A percentile compares a stretch with the other conserved stretches of the same genome.
Conservation (phyloP, 108 stramenopile genomes). For the Craspedostauros australis region DNA sequence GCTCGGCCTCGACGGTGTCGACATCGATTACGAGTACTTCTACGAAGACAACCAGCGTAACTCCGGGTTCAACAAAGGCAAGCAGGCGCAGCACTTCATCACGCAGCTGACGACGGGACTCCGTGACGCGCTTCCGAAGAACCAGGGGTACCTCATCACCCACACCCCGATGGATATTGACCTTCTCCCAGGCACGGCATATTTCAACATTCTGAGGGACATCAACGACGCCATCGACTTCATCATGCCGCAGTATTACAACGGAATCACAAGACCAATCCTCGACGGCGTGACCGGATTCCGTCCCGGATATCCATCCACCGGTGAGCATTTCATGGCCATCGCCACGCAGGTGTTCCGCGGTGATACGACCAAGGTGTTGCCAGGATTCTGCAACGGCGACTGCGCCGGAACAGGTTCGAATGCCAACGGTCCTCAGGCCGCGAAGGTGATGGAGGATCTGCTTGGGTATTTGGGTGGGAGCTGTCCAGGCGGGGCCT, state of each 20-base stretch:
- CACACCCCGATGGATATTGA: constrained; percentile 64
- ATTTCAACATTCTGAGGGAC: constrained; percentile 37
- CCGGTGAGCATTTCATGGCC: constrained; percentile 21
- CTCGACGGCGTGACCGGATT: constrained; percentile 26
- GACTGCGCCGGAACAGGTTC: constrained; percentile 33
- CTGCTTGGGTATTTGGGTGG: no score
- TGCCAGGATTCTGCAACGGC: constrained; percentile 52
- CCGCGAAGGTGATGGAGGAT: constrained; percentile 24
- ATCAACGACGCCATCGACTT: constrained; percentile 29
- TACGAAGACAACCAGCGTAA: constrained; percentile 31
- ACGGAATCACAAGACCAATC: constrained; percentile 33
- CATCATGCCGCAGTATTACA: constrained; percentile 58
- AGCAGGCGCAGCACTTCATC: constrained; percentile 37
- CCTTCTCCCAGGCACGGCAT: constrained; percentile 31
- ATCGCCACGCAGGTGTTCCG: constrained; percentile 35
- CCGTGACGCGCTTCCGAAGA: constrained; percentile 28
- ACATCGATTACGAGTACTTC: constrained; percentile 71
- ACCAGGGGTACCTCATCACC: constrained; percentile 34
- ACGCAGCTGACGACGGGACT: constrained; percentile 31
- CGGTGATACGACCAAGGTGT: constrained; percentile 41
- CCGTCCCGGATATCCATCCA: constrained; percentile 7
- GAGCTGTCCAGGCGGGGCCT: constrained; percentile 49
- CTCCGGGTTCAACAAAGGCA: constrained; percentile 15
- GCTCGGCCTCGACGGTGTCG: constrained; percentile 46
- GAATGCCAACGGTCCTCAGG: constrained; percentile 27